phyloP scores from a whole-genome alignment of 2,329 filamentous ascomycete species.

The Paraphaeosphaeria sporulosa region DNA sequence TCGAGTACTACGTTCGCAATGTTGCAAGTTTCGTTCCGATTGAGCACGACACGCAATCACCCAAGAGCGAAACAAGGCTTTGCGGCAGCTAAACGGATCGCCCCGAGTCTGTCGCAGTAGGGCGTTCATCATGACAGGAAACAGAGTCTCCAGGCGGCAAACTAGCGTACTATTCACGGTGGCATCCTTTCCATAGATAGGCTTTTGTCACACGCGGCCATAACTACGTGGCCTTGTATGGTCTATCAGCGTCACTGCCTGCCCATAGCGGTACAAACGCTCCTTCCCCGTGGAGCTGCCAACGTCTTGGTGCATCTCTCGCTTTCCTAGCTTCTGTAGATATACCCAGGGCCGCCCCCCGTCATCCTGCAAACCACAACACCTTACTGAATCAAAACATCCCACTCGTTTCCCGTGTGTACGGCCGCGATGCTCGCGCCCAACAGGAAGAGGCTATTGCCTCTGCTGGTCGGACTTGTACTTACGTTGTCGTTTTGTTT shows the following conservation, averaged over 20 bases:
- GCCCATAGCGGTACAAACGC: not conserved
- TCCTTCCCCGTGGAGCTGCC: not conserved
- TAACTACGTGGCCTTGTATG: not conserved
- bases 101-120: not conserved
- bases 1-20: not conserved
- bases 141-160: not conserved
- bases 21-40: not conserved
- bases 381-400: constrained; percentile 20
- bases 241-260: not conserved
- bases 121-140: not conserved
- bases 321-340: not conserved
- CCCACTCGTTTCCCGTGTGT: constrained; percentile 6
- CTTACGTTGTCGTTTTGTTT: constrained; percentile 37
- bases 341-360: constrained; percentile 1
- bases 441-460: constrained; percentile 40
- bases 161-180: not conserved
- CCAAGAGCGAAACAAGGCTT: not conserved
- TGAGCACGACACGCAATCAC: not conserved
- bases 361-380: constrained; percentile 23
- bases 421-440: constrained; percentile 41
- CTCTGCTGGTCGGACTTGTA: constrained; percentile 36
- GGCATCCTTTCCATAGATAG: not conserved
- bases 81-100: not conserved
- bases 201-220: not conserved
- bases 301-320: constrained; percentile 3